Conservation (phyloP, 495 filamentous ascomycete species). For the Hypoxylon subgilvum region DNA sequence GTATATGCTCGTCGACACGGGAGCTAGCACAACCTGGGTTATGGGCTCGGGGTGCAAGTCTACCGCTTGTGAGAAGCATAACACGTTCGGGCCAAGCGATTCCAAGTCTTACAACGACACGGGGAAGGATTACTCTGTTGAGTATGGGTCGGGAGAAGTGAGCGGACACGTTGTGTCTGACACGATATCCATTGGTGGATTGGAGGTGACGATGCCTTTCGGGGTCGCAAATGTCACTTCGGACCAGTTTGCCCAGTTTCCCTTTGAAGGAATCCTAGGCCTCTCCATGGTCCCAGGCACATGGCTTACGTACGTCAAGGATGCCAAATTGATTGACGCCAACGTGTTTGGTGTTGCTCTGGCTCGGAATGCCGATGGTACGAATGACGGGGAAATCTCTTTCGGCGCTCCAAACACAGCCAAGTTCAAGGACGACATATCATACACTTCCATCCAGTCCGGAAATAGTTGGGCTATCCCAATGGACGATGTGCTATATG, state of each 20-base stretch:
- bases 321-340: constrained; percentile 60
- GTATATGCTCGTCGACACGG: constrained; percentile 80
- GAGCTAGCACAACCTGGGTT: constrained; percentile 79
- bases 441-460: constrained; percentile 60
- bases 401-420: constrained; percentile 72
- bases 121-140: constrained; percentile 60
- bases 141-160: constrained; percentile 75
- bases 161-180: constrained; percentile 68
- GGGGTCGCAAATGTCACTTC: constrained; percentile 71
- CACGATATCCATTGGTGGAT: constrained; percentile 65
- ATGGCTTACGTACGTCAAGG: constrained; percentile 66
- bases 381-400: constrained; percentile 75
- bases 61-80: constrained; percentile 66
- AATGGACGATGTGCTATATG: constrained; percentile 65
- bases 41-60: constrained; percentile 70
- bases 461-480: constrained; percentile 69
- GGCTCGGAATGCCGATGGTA: constrained; percentile 64
- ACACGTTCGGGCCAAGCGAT: constrained; percentile 65
- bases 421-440: constrained; percentile 69
- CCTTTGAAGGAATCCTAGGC: constrained; percentile 87
- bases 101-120: constrained; percentile 62
- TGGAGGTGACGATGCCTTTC: constrained; percentile 67
- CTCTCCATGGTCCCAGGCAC: constrained; percentile 68
- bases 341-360: constrained; percentile 75
- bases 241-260: constrained; percentile 72